Base-by-base conservation (phyloP, 2,329 filamentous ascomycete genomes). In the Penicillium aurantiogriseum region DNA sequence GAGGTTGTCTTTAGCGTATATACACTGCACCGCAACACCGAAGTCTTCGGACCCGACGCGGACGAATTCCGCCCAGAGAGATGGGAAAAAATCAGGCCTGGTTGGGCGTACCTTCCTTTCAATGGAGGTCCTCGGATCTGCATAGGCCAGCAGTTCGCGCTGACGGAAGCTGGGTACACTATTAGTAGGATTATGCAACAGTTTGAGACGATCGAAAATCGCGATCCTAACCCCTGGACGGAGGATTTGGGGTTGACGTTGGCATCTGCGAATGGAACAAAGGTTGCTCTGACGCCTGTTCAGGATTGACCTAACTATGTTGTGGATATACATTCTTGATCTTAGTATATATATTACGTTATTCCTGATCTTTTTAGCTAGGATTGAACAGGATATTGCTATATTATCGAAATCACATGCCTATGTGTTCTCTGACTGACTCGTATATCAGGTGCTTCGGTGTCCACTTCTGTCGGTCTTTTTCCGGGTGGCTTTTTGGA, bases 11-110 rank as follows among this genome's bases (percentile, higher is more conserved):
- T 90, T 78, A 85, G 80, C 44, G 80, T 88, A 0, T 81, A 90
- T 51, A 74, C 84, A 6, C 89, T 93, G 88, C 89, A 93, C 68
- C 84, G 89, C 1, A 83, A 88, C 11, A 67, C 68, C 19, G 78
- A 81, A 46, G 68, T 76, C 52, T 81, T 71, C 53, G 79, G 78
- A 0, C 42, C 65, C 3, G 79, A 81, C 51, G 76, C 76, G 5
- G 65, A 78, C 1, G 74, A 74, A 21, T 83, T 77, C 68, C 71
- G 70, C 39, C 81, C 81, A 0, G 80, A 82, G 67, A 72, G 80
- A 40, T 82, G 79, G 80, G 75, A 73, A 27, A 57, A 62, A 44
- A 31, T 64, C 7, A 54, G 55, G 11, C 64, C 65, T 8, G 63
- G 69, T 6, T 74, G 71, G 71, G 68, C 67, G 29, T 75, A 71